These are phyloP conservation scores for Ophidiomyces ophidiicola DNA, from an alignment of 2,329 filamentous ascomycete species.

Conservation along the genomic window DNA sequence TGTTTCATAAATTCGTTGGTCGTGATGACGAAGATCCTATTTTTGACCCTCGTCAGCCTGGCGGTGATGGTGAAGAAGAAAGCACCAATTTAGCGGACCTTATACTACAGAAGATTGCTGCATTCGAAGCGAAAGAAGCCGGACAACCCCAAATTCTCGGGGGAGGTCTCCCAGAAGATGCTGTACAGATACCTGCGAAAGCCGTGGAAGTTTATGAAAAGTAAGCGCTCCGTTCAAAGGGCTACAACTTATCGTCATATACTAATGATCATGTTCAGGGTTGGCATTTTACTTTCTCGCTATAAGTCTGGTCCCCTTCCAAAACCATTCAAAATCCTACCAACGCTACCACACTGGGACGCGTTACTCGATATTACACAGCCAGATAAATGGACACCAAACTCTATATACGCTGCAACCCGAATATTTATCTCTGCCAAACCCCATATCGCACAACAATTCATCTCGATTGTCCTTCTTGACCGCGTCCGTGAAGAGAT, in stretches of 20 bases:
- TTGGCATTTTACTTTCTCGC: conserved; percentile 75
- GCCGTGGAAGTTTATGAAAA: conserved; percentile 91
- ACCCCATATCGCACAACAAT: conserved; percentile 66
- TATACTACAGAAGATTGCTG: conserved; percentile 87
- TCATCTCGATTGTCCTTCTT: conserved; percentile 75
- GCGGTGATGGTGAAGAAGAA: conserved; percentile 36
- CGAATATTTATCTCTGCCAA: conserved; percentile 83
- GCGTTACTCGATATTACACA: conserved; percentile 74
- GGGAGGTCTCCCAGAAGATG: conserved; percentile 57
- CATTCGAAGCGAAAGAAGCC: conserved; percentile 62
- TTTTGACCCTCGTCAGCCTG: conserved; percentile 45
- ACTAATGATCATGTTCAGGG: conserved; percentile 37
- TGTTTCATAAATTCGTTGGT: conserved; percentile 82
- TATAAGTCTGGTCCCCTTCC: conserved; percentile 95
- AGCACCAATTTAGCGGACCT: conserved; percentile 79
- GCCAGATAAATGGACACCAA: conserved; percentile 65
- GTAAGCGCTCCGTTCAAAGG: conserved; percentile 33
- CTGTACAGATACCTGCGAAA: conserved; percentile 76
- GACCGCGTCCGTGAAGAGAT: conserved; percentile 91
- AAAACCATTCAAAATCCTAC: conserved; percentile 95
- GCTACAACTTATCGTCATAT: not conserved
- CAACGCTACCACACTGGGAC: conserved; percentile 84
- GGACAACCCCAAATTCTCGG: conserved; percentile 38
- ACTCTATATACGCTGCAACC: conserved; percentile 78
- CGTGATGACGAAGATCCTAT: conserved; percentile 61